Evolutionary conservation across 2,329 filamentous ascomycete species (phyloP).

Genomic region (Epichloe typhina): DNA sequence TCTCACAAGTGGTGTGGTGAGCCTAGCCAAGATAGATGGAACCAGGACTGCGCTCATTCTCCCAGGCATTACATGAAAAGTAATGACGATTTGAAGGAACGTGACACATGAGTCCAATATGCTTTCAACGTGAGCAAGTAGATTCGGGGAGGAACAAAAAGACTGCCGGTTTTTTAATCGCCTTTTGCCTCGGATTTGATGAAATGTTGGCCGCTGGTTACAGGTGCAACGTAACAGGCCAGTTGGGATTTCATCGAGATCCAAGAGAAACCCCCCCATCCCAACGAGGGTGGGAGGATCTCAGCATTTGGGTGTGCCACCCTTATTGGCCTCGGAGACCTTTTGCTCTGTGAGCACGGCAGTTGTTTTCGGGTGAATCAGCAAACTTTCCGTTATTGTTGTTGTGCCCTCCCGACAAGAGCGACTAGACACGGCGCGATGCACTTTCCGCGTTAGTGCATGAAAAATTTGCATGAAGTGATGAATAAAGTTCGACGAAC

Average conservation of each 20-base stretch:
- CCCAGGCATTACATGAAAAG: no score
- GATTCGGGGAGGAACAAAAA: not conserved
- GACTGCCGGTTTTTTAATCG: not conserved
- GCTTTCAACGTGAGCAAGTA: no score
- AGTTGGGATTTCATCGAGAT: not conserved
- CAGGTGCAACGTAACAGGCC: not conserved
- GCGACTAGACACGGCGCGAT: not conserved
- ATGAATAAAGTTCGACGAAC: not conserved
- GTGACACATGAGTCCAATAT: no score
- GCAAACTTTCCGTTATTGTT: not conserved
- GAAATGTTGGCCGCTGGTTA: not conserved
- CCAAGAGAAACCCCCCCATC: not conserved
- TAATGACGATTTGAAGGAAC: no score
- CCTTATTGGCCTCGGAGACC: no score
- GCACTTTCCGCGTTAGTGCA: not conserved
- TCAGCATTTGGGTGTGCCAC: not conserved
- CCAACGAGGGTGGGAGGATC: not conserved
- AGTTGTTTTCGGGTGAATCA: not conserved
- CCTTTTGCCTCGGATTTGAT: no score
- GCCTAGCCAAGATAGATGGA: no score
- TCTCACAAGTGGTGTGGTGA: no score
- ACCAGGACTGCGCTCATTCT: no score
- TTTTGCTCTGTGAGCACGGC: not conserved
- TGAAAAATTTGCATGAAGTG: not conserved
- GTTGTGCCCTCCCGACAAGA: not conserved